Evolutionary conservation across 2,329 filamentous ascomycete species (phyloP).

Genomic region (Arthrinium puccinioides): DNA sequence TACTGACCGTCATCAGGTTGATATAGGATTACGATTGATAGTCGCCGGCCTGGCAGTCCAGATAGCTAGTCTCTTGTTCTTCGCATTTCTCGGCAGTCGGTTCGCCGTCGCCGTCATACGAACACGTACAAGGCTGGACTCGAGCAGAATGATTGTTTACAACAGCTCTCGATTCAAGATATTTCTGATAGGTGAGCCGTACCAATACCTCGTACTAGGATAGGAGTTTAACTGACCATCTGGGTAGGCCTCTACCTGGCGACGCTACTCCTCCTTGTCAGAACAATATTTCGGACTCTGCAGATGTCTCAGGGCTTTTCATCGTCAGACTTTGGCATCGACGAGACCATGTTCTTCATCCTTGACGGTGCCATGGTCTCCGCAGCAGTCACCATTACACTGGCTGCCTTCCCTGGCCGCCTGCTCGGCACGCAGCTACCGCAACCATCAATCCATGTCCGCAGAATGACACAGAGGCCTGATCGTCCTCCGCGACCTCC

Average conservation of each 20-base stretch:
- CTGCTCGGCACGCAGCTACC: constrained; percentile 13
- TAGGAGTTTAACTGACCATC: not conserved
- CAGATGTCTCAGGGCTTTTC: constrained; percentile 14
- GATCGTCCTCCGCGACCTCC: constrained; percentile 10
- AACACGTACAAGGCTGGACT: constrained; percentile 27
- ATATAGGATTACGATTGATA: constrained; percentile 28
- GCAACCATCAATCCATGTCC: constrained; percentile 6
- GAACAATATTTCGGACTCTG: constrained; percentile 19
- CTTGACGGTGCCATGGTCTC: constrained; percentile 20
- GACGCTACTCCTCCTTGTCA: constrained; percentile 13
- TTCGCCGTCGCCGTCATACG: constrained; percentile 32
- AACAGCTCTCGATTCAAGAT: constrained; percentile 32
- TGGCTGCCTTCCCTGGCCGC: constrained; percentile 19
- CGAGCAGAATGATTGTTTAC: constrained; percentile 31
- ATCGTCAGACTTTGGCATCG: constrained; percentile 15
- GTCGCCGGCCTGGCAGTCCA: constrained; percentile 38
- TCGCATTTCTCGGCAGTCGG: constrained; percentile 29
- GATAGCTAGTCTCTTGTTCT: constrained; percentile 29
- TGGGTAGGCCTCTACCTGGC: constrained; percentile 5
- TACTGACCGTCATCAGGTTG: constrained; percentile 9
- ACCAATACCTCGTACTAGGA: not conserved
- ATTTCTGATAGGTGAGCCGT: constrained; percentile 37
- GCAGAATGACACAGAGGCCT: constrained; percentile 9
- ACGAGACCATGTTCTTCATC: constrained; percentile 17
- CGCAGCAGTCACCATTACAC: constrained; percentile 11